phyloP scores from a whole-genome alignment of 371 early-diverging fungal species.

The Apophysomyces elegans region DNA sequence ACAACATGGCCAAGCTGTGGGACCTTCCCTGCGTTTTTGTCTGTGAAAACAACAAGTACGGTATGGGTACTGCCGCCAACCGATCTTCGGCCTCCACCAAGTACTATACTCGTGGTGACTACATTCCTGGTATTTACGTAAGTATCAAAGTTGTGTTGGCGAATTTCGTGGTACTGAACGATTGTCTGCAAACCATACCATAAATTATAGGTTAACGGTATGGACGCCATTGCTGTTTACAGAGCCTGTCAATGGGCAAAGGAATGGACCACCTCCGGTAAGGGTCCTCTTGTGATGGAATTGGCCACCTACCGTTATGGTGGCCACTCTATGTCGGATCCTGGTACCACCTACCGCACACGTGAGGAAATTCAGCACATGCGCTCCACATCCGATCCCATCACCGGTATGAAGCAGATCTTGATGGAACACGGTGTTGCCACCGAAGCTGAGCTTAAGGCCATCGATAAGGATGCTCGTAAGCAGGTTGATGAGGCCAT shows the following conservation, averaged over 20 bases:
- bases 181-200: too few relatives aligned
- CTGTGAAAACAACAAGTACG: constrained; percentile 99
- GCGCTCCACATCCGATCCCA: constrained; percentile 92
- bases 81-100: constrained; percentile 93
- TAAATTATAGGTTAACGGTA: constrained; percentile 76
- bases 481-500: constrained; percentile 85
- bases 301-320: constrained; percentile 98
- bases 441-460: constrained; percentile 91
- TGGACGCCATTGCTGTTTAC: constrained; percentile 94
- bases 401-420: constrained; percentile 87
- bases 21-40: constrained; percentile 96
- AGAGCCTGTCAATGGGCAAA: constrained; percentile 86
- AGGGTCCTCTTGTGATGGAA: constrained; percentile 98
- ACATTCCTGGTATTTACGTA: constrained; percentile 82
- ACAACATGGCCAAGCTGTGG: constrained; percentile 99
- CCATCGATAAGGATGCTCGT: constrained; percentile 90
- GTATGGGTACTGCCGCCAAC: constrained; percentile 97
- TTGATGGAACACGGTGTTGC: constrained; percentile 72
- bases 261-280: constrained; percentile 81
- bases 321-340: constrained; percentile 99
- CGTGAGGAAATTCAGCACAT: constrained; percentile 98
- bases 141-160: too few relatives aligned
- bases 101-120: constrained; percentile 96
- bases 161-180: too few relatives aligned
- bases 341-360: constrained; percentile 94